These are phyloP conservation scores for Astrocystis sublimbata DNA, from an alignment of 495 filamentous ascomycete genomes.

Conservation along the genomic window DNA sequence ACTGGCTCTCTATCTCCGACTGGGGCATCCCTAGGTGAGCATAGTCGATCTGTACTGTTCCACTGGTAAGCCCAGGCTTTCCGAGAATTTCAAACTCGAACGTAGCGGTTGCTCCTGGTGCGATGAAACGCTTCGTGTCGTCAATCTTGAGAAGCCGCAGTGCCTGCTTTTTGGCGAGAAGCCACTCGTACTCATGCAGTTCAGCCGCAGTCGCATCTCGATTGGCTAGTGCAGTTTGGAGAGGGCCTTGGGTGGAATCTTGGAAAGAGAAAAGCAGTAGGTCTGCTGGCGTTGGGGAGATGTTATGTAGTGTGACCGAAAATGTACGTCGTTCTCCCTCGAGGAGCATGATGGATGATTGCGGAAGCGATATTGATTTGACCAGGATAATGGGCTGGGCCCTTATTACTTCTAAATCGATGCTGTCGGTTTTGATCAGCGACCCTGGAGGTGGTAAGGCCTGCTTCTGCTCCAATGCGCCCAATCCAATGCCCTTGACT, in stretches of 20 bases:
- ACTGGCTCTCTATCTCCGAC: slow-evolving; percentile 65
- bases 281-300: slow-evolving; percentile 75
- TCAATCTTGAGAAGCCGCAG: slow-evolving; percentile 62
- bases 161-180: slow-evolving; percentile 72
- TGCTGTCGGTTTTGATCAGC: slow-evolving; percentile 45
- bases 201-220: slow-evolving; percentile 75
- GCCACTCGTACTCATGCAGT: slow-evolving; percentile 80
- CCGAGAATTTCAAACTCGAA: slow-evolving; percentile 86
- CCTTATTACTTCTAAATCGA: slow-evolving; percentile 69
- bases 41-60: slow-evolving; percentile 82
- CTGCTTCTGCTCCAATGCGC: slow-evolving; percentile 52
- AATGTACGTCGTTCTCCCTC: slow-evolving; percentile 82
- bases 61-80: slow-evolving; percentile 80
- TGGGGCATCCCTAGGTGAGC: slow-evolving; percentile 65
- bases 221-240: slow-evolving; percentile 71
- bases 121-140: slow-evolving; percentile 58
- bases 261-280: slow-evolving; percentile 84
- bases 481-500: slow-evolving; percentile 70
- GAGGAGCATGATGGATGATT: slow-evolving; percentile 86
- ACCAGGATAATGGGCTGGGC: slow-evolving; percentile 75
- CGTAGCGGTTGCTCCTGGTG: slow-evolving; percentile 65
- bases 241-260: slow-evolving; percentile 77
- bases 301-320: slow-evolving; percentile 76
- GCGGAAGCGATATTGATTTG: slow-evolving; percentile 73
- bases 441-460: slow-evolving; percentile 36